These are phyloP conservation scores for Chamaecyparis obtusa DNA, from an alignment of 75 land plant genomes.

Conservation along the genomic window DNA sequence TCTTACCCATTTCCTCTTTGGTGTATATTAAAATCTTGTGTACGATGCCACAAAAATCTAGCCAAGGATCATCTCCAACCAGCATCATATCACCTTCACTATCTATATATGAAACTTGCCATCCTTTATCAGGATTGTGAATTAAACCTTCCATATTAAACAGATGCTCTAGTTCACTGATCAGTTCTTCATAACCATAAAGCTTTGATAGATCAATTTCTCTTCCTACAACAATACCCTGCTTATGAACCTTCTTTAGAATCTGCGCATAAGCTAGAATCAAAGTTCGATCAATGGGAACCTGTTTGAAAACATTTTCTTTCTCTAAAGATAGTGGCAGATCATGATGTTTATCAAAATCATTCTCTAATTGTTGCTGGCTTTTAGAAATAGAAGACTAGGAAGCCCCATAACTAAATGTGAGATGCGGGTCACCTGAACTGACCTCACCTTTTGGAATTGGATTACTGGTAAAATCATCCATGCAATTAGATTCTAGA, in stretches of 20 bases:
- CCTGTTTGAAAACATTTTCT: neutral
- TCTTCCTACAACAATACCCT: conserved; percentile 46
- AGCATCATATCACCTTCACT: conserved; percentile 57
- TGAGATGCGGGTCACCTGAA: neutral
- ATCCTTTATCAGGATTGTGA: conserved; percentile 35
- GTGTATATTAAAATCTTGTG: conserved; percentile 34
- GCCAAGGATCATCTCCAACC: conserved; percentile 58
- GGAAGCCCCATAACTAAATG: neutral
- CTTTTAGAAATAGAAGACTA: neutral
- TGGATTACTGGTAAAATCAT: neutral
- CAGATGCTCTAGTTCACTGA: conserved; percentile 27
- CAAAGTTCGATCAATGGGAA: neutral
- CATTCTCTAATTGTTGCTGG: neutral
- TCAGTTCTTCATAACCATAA: conserved; percentile 35
- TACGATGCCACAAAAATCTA: conserved; percentile 38
- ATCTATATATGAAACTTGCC: conserved; percentile 59
- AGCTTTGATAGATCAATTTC: conserved; percentile 39
- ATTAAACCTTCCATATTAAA: conserved; percentile 47
- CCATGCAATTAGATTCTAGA: neutral
- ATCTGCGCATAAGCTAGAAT: neutral
- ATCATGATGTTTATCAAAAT: neutral
- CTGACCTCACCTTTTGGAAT: neutral
- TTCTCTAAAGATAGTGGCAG: neutral
- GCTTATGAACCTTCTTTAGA: conserved; percentile 20
- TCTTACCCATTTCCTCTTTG: conserved; percentile 17